Conservation (phyloP, 345 rosid species). For the Turnera subulata region DNA sequence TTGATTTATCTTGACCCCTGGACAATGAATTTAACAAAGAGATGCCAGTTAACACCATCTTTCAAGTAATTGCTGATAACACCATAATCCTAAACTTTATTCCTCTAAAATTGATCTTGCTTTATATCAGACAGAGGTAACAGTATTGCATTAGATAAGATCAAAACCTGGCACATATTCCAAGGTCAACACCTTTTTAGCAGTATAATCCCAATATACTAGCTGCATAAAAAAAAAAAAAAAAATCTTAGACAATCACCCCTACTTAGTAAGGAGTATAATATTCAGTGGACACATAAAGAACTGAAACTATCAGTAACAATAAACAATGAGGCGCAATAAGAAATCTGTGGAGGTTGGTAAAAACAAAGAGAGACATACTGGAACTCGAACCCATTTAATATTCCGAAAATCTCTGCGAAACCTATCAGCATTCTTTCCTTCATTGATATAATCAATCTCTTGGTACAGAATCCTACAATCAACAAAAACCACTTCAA, state of each 20-base stretch:
- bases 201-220: slow-evolving; percentile 93
- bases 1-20: slow-evolving; percentile 79
- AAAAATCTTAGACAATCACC: too few species aligned
- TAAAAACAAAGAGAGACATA: slow-evolving; percentile 41
- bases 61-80: not conserved
- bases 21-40: slow-evolving; percentile 1
- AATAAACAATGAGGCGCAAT: slow-evolving; percentile 1
- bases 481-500: slow-evolving; percentile 16
- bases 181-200: slow-evolving; percentile 86
- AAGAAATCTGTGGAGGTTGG: not conserved
- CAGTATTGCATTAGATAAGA: slow-evolving; percentile 19
- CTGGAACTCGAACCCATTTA: slow-evolving; percentile 96
- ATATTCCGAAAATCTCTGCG: slow-evolving; percentile 83
- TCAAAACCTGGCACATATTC: slow-evolving; percentile 90
- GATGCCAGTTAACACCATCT: not conserved
- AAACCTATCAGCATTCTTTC: slow-evolving; percentile 86
- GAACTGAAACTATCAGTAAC: too few species aligned
- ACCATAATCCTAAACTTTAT: too few species aligned
- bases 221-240: slow-evolving; percentile 39
- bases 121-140: too few species aligned
- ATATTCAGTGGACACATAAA: too few species aligned
- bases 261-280: too few species aligned
- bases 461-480: slow-evolving; percentile 87
- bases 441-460: slow-evolving; percentile 94
- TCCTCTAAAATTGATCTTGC: too few species aligned